Evolutionary conservation across 169 alveolate species (phyloP).

Genomic region (Cryptosporidium viatorum): DNA sequence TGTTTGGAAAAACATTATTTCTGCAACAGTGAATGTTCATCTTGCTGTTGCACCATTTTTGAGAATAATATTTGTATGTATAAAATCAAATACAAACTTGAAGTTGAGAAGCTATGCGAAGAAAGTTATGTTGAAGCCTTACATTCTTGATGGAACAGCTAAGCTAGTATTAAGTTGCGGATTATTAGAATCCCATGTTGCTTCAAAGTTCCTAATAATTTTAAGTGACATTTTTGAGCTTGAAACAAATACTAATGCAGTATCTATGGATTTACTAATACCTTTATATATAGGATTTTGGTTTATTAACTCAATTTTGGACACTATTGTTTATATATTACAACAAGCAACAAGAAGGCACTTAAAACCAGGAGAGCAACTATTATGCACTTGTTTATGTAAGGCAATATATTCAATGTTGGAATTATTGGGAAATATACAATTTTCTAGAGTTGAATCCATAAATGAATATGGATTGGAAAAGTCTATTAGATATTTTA

Average conservation of each 20-base stretch:
- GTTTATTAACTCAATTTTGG: conserved; percentile 40
- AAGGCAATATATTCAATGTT: conserved; percentile 48
- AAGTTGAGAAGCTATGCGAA: conserved; percentile 26
- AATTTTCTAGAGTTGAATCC: conserved; percentile 36
- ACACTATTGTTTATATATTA: conserved; percentile 33
- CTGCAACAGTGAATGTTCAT: conserved; percentile 51
- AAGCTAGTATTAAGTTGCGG: conserved; percentile 57
- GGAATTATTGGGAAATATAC: conserved; percentile 26
- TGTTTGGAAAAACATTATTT: conserved; percentile 53
- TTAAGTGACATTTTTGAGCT: conserved; percentile 33
- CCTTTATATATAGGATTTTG: conserved; percentile 52
- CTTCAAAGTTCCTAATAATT: conserved; percentile 57
- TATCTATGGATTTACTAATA: conserved; percentile 56
- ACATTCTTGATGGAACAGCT: conserved; percentile 45
- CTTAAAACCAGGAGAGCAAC: conserved; percentile 34
- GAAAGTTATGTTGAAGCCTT: conserved; percentile 18
- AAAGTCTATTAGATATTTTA: conserved; percentile 28
- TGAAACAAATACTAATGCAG: conserved; percentile 22
- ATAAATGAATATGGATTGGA: conserved; percentile 52
- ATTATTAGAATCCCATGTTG: conserved; percentile 55
- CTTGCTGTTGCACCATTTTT: conserved; percentile 47
- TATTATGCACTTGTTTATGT: conserved; percentile 37
- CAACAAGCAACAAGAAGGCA: conserved; percentile 63
- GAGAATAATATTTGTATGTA: conserved; percentile 43
- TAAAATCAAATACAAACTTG: conserved; percentile 47